A percentile compares a stretch with the other conserved stretches of the same genome.
Evolutionary conservation across 2,329 filamentous ascomycete species (phyloP).

Genomic region (Rhinocladiella mackenziei): DNA sequence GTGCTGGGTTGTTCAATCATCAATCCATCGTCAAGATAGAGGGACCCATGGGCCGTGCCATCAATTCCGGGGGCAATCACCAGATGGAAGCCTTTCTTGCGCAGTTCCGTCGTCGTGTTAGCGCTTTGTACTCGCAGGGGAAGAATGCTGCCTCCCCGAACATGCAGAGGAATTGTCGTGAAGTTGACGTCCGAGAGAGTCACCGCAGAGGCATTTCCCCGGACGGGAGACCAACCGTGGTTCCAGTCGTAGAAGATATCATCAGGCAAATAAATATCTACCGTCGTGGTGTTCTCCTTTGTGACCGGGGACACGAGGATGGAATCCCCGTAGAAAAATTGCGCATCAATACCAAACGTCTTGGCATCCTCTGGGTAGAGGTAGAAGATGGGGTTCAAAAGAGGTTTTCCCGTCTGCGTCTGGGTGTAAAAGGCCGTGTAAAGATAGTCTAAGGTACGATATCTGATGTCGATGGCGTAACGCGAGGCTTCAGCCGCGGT

Average conservation of each 20-base stretch:
- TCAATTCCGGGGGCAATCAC: constrained; percentile 62
- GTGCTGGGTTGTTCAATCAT: constrained; percentile 56
- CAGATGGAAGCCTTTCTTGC: constrained; percentile 64
- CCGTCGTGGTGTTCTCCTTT: constrained; percentile 49
- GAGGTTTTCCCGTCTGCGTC: constrained; percentile 58
- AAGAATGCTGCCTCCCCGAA: constrained; percentile 59
- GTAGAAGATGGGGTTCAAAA: constrained; percentile 69
- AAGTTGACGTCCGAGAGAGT: constrained; percentile 46
- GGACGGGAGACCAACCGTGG: constrained; percentile 43
- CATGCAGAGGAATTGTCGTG: constrained; percentile 59
- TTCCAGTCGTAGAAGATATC: constrained; percentile 60
- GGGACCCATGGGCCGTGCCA: constrained; percentile 60
- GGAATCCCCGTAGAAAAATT: constrained; percentile 58
- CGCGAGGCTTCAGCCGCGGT: constrained; percentile 60
- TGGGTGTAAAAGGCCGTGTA: constrained; percentile 67
- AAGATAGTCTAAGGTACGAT: constrained; percentile 72
- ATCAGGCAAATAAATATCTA: constrained; percentile 54
- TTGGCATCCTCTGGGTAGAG: constrained; percentile 58
- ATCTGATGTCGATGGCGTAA: constrained; percentile 68
- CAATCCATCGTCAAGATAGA: constrained; percentile 77
- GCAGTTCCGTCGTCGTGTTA: constrained; percentile 58
- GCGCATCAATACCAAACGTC: constrained; percentile 50
- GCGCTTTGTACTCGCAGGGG: constrained; percentile 52
- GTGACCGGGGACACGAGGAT: constrained; percentile 56
- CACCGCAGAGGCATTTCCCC: constrained; percentile 44